Percentiles rank a stretch among this genome's conserved stretches.
Evolutionary conservation across 345 rosid species (phyloP).

Genomic region (Orychophragmus violaceus): DNA sequence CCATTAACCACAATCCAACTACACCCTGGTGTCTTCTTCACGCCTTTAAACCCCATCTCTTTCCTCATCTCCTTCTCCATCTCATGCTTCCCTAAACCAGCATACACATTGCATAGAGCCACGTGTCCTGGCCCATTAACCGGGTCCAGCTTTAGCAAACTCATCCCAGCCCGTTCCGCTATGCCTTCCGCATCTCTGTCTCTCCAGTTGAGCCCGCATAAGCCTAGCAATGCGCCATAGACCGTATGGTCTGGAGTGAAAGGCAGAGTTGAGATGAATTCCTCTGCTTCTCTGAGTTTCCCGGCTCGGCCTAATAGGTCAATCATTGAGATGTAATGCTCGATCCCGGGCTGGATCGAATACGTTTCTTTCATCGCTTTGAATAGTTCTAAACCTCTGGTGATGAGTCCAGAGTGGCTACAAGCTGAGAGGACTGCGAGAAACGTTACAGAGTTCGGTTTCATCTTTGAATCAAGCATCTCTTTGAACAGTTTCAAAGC

Average conservation of each 20-base stretch:
- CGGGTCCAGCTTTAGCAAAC: constrained; percentile 57
- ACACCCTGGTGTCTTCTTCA: constrained; percentile 77
- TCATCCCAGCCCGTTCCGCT: constrained; percentile 44
- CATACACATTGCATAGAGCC: constrained; percentile 58
- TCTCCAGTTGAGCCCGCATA: constrained; percentile 42
- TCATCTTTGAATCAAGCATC: constrained; percentile 40
- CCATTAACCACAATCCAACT: constrained; percentile 67
- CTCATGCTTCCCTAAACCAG: constrained; percentile 40
- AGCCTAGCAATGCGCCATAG: constrained; percentile 68
- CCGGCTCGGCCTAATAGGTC: constrained; percentile 73
- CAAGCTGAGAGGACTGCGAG: constrained; percentile 51
- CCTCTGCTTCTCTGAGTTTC: constrained; percentile 57
- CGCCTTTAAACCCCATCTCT: constrained; percentile 67
- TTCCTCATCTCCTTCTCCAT: constrained; percentile 57
- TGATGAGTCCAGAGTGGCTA: constrained; percentile 60
- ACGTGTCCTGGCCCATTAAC: constrained; percentile 64
- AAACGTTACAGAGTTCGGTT: constrained; percentile 51
- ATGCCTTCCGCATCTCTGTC: constrained; percentile 23
- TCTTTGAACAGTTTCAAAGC: constrained; percentile 42
- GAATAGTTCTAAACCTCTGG: constrained; percentile 48
- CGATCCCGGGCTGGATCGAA: constrained; percentile 43
- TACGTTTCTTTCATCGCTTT: constrained; percentile 42
- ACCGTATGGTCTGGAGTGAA: constrained; percentile 46
- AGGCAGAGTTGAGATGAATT: constrained; percentile 50
- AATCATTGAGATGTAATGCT: constrained; percentile 70